Evolutionary conservation across 768 basidiomycete genomes (phyloP).

Genomic region (Dioszegia crocea): DNA sequence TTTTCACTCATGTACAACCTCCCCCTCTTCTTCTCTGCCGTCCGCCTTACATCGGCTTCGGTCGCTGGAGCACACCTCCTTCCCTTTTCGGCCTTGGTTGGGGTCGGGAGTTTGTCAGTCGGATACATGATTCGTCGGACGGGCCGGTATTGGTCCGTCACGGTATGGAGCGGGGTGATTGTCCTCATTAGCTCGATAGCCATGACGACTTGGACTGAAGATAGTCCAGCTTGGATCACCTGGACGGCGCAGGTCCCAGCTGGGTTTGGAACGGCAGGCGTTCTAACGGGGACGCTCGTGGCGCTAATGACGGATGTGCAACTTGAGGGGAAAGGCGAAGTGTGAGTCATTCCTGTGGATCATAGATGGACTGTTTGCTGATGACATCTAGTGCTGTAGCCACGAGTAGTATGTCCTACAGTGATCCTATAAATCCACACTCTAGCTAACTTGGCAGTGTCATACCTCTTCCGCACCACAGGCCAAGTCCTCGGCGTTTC

Average conservation of each 20-base stretch:
- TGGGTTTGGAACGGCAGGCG: conserved; percentile 41
- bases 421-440: not conserved
- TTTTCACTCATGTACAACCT: conserved; percentile 66
- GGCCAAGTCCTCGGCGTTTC: conserved; percentile 95
- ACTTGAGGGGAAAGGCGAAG: conserved; percentile 35
- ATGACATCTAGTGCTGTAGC: conserved; percentile 55
- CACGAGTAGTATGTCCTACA: conserved; percentile 74
- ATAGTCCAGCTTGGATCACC: conserved; percentile 48
- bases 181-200: conserved; percentile 60
- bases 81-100: conserved; percentile 79
- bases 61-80: conserved; percentile 76
- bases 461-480: conserved; percentile 87
- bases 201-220: conserved; percentile 65
- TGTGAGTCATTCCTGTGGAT: conserved; percentile 19
- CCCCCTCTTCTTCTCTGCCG: conserved; percentile 83
- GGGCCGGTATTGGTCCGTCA: conserved; percentile 67
- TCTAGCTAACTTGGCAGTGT: conserved; percentile 58
- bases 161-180: conserved; percentile 49
- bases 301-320: conserved; percentile 44
- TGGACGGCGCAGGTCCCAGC: conserved; percentile 40
- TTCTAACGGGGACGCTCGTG: conserved; percentile 44
- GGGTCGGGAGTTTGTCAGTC: conserved; percentile 77
- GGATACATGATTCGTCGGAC: conserved; percentile 68
- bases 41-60: conserved; percentile 64
- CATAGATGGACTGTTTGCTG: conserved; percentile 1